These are phyloP conservation scores for Aspergillus haitiensis DNA, from an alignment of 495 filamentous ascomycete species.

Conservation along the genomic window DNA sequence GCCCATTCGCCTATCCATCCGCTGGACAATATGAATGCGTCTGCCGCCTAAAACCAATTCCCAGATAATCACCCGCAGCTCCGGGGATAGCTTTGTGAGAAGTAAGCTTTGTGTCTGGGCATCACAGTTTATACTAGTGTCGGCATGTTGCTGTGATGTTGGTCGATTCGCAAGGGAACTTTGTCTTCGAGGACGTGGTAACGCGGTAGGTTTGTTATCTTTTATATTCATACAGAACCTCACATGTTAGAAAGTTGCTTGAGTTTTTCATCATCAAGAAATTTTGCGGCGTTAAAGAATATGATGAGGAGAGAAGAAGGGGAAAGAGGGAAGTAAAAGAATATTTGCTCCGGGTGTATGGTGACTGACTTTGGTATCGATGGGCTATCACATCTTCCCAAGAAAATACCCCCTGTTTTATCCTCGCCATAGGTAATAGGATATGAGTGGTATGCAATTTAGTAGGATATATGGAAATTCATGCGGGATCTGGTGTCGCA, in stretches of 20 bases:
- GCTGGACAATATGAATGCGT: slow-evolving; percentile 46
- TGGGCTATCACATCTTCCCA: slow-evolving; percentile 51
- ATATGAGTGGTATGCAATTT: not conserved
- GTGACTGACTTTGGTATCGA: slow-evolving; percentile 45
- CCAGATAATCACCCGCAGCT: slow-evolving; percentile 51
- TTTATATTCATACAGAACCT: slow-evolving; percentile 5
- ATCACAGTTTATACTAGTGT: slow-evolving; percentile 16
- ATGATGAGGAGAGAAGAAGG: not conserved
- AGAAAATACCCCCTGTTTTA: slow-evolving; percentile 46
- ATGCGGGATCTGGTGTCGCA: slow-evolving; percentile 3
- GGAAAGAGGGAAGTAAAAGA: not conserved
- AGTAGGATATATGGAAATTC: not conserved
- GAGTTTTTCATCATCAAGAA: not conserved
- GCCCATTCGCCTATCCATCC: slow-evolving; percentile 34
- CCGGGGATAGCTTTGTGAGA: slow-evolving; percentile 43
- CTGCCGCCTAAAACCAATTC: slow-evolving; percentile 37
- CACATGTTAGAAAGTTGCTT: not conserved
- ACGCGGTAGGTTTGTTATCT: slow-evolving; percentile 43
- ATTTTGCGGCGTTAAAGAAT: not conserved
- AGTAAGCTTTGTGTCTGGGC: slow-evolving; percentile 36
- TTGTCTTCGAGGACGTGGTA: slow-evolving; percentile 26
- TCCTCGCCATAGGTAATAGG: slow-evolving; percentile 36
- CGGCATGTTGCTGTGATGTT: slow-evolving; percentile 15
- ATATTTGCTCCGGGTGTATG: not conserved
- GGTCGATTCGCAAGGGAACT: slow-evolving; percentile 12